phyloP scores from a whole-genome alignment of 2,329 filamentous ascomycete genomes.

The Basipetospora sp. region DNA sequence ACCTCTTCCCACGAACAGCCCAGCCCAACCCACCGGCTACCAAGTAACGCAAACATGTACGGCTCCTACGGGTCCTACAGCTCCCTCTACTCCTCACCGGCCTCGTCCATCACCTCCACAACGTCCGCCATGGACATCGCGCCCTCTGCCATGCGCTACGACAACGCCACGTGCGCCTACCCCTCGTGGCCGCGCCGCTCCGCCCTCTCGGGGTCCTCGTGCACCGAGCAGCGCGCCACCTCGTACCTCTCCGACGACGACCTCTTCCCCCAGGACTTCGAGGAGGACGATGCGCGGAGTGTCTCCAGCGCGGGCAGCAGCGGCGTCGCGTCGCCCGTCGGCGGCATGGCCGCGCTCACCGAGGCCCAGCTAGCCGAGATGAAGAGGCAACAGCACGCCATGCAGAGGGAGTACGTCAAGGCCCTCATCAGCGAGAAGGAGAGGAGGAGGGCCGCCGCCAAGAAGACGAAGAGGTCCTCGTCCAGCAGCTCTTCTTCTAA shows the following conservation, averaged over 20 bases:
- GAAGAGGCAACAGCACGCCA: constrained; percentile 34
- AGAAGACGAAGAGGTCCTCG: constrained; percentile 2
- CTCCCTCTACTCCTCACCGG: constrained; percentile 26
- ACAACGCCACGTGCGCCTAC: constrained; percentile 35
- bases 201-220: constrained; percentile 29
- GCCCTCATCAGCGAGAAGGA: constrained; percentile 40
- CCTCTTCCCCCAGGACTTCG: constrained; percentile 36
- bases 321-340: constrained; percentile 19
- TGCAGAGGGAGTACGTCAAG: constrained; percentile 37
- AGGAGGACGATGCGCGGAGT: constrained; percentile 32
- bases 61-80: constrained; percentile 36
- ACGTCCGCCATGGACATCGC: constrained; percentile 32
- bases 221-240: constrained; percentile 25
- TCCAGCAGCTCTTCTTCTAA: not conserved
- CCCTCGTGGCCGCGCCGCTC: constrained; percentile 43
- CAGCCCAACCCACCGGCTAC: too few relatives aligned
- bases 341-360: constrained; percentile 19
- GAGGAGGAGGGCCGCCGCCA: constrained; percentile 8
- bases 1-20: constrained; percentile 4
- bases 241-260: constrained; percentile 51
- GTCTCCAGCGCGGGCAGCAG: constrained; percentile 28
- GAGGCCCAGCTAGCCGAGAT: constrained; percentile 35
- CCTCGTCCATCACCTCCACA: constrained; percentile 19
- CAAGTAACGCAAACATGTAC: too few relatives aligned
- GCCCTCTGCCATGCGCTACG: constrained; percentile 22